Percentiles rank a stretch among this genome's conserved stretches.
phyloP scores from a whole-genome alignment of 2,329 filamentous ascomycete genomes.

The Bipolaris oryzae region DNA sequence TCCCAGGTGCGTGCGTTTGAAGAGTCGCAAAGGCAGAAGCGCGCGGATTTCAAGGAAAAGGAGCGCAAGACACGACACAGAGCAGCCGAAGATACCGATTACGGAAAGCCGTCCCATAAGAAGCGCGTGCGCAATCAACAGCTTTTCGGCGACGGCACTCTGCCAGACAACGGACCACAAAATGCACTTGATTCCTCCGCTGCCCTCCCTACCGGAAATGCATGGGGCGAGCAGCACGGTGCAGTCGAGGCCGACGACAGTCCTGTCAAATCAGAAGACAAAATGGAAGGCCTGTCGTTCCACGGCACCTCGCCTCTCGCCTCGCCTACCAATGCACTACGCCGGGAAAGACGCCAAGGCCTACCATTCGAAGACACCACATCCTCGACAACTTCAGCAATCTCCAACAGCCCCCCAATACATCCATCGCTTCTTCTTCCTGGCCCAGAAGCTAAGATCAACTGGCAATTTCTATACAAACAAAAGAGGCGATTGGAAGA shows the following conservation, averaged over 20 bases:
- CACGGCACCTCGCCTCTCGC: constrained; percentile 25
- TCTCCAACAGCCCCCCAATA: constrained; percentile 27
- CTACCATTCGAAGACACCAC: constrained; percentile 13
- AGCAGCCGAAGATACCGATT: constrained; percentile 55
- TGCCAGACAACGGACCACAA: constrained; percentile 30
- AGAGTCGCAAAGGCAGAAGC: constrained; percentile 54
- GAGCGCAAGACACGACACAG: constrained; percentile 55
- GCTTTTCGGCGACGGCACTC: constrained; percentile 47
- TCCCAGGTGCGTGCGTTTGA: constrained; percentile 71
- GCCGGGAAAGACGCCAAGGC: constrained; percentile 27
- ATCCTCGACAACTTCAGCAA: constrained; percentile 10
- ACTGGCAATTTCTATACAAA: constrained; percentile 93
- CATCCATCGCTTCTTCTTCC: constrained; percentile 42
- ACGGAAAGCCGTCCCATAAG: constrained; percentile 59
- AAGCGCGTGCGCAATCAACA: constrained; percentile 57
- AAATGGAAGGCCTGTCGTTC: constrained; percentile 49
- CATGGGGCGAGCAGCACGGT: constrained; percentile 57
- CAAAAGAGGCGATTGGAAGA: constrained; percentile 83
- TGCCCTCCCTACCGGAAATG: constrained; percentile 23
- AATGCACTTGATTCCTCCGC: constrained; percentile 29
- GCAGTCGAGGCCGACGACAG: constrained; percentile 55
- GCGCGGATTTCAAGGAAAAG: constrained; percentile 44
- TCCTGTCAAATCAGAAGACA: constrained; percentile 38
- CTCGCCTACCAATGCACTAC: constrained; percentile 22
- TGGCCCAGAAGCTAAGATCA: constrained; percentile 66